Evolutionary conservation across 805 yeast genomes (phyloP).

Genomic region (Spencermartinsiella europaea): DNA sequence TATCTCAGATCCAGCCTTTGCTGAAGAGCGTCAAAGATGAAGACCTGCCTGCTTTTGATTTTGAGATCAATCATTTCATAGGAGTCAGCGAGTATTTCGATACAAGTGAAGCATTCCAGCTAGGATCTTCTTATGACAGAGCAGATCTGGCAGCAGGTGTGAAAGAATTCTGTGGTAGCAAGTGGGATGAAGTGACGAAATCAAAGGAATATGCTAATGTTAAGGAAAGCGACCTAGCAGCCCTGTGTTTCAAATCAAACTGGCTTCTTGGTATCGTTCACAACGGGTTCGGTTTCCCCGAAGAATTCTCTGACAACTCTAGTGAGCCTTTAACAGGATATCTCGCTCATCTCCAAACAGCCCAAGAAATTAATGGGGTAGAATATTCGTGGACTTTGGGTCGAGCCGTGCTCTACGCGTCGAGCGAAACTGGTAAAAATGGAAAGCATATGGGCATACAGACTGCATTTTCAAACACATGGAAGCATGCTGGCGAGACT

Average conservation of each 20-base stretch:
- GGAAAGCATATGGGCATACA: conserved; percentile 18
- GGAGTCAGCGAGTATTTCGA: conserved; percentile 98
- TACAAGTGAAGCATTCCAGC: conserved; percentile 79
- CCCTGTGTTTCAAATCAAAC: conserved; percentile 88
- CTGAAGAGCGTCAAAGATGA: conserved; percentile 29
- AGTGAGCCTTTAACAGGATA: conserved; percentile 8
- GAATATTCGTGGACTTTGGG: conserved; percentile 97
- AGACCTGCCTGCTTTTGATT: conserved; percentile 64
- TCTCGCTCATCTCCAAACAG: conserved; percentile 70
- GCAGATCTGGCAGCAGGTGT: conserved; percentile 65
- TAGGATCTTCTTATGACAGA: conserved; percentile 79
- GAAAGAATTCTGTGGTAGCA: conserved; percentile 65
- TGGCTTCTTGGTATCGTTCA: conserved; percentile 89
- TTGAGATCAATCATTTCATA: conserved; percentile 73
- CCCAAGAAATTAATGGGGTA: conserved; percentile 70
- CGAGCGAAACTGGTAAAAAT: conserved; percentile 43
- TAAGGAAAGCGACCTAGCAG: conserved; percentile 47
- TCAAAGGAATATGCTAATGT: conserved; percentile 57
- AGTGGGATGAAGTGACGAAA: conserved; percentile 56
- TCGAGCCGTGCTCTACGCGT: conserved; percentile 73
- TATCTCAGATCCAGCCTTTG: conserved; percentile 66
- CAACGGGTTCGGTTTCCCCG: conserved; percentile 86
- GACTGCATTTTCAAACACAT: conserved; percentile 13
- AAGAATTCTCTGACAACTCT: conserved; percentile 8
- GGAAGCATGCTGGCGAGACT: conserved; percentile 19